Evolutionary conservation across 2,329 filamentous ascomycete species (phyloP), one percentile per base, ranked within the genome.

Genomic region (Aureobasidium sp.): DNA sequence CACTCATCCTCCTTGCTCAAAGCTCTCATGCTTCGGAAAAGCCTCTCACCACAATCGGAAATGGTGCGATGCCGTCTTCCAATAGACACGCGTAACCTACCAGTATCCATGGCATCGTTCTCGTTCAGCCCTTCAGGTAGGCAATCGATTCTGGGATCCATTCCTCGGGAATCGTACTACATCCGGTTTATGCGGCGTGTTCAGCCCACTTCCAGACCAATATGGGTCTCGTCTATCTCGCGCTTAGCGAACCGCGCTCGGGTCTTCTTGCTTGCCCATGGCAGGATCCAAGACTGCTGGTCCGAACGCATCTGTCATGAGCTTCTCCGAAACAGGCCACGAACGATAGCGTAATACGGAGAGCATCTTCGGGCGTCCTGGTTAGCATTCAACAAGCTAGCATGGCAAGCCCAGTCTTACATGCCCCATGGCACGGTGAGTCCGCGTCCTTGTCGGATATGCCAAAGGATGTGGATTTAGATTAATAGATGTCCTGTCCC

Each of bases 171-270:
- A 22, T 37, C 12, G n/a, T 12, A 11, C 55, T 58, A 42, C 55
- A 58, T 47, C 45, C 29, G 42, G 29, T 27, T 17, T 27, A 39
- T 47, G 55, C 55, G 55, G 14, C 31, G 44, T 47, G 14, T 47
- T 20, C 9, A 27, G 27, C 42, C 42, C 42, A 47, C 11, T 45
- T 37, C 55, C 55, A 58, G 55, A 39, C 42, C 42, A 58, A 48
- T 58, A 48, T 48, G 55, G 55, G 22, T 47, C 55, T 20, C 31
- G 17, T 58, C 42, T 37, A 47, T 47, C 48, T 48, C 55, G 42
- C 55, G 42, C 55, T 58, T 58, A 58, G 55, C 55, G 41, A 58
- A 39, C 42, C 55, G 55, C 42, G 41, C 29, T 37, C 57, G 45
- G 45, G 25, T 27, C 5, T 60, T 31, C 25, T 20, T 60, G 55